A percentile compares a stretch with the other conserved stretches of the same genome.
Conservation (phyloP, 2,329 filamentous ascomycete species). For the Aureobasidium mangrovei region DNA sequence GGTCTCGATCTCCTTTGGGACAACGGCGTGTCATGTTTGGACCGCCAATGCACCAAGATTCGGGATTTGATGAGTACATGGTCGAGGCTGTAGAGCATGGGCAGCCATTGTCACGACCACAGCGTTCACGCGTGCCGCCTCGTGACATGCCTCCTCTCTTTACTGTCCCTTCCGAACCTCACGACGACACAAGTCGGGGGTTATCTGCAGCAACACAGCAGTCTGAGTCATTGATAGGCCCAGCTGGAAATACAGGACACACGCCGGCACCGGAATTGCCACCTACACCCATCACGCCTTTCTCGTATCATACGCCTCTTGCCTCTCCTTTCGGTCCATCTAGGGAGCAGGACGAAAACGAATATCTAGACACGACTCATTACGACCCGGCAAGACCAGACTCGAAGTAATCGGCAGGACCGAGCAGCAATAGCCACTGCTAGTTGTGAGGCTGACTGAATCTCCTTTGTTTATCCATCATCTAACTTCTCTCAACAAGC, state of each 20-base stretch:
- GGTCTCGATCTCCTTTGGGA: neutral
- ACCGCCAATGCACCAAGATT: conserved; percentile 27
- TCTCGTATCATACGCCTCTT: conserved; percentile 6
- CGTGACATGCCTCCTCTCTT: neutral
- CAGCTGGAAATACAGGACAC: neutral
- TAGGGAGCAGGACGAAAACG: neutral
- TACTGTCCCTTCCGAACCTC: neutral
- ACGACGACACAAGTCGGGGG: neutral
- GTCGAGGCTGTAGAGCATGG: conserved; percentile 15
- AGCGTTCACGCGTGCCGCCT: neutral
- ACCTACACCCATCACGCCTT: neutral
- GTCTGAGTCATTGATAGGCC: neutral
- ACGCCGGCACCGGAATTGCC: neutral
- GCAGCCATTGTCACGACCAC: neutral
- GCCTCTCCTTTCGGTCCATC: neutral
- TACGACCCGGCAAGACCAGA: neutral
- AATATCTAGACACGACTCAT: neutral
- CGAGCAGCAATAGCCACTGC: neutral
- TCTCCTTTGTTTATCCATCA: neutral
- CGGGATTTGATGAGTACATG: conserved; percentile 30
- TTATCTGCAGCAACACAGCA: neutral
- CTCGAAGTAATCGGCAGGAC: neutral
- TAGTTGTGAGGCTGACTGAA: neutral
- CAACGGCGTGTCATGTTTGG: conserved; percentile 1
- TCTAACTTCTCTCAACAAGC: neutral